Evolutionary conservation across 2,329 filamentous ascomycete genomes (phyloP).

Genomic region (Fonsecaea pugnacius): DNA sequence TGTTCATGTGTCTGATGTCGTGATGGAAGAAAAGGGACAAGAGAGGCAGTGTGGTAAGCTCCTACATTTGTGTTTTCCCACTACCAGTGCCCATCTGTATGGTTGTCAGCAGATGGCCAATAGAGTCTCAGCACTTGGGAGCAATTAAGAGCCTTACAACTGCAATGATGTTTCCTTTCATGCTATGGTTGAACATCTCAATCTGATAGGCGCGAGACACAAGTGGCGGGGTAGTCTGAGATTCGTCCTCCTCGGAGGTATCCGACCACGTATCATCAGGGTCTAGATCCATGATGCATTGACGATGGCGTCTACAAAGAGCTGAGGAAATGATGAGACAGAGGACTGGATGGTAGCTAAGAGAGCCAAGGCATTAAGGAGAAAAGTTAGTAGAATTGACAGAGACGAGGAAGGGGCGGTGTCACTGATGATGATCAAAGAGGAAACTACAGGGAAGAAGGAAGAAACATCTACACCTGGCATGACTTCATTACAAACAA

Average conservation of each 20-base stretch:
- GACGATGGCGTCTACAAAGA: background rate
- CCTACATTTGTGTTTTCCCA: slow-evolving; percentile 76
- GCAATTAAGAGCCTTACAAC: slow-evolving; percentile 54
- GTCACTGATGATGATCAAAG: background rate
- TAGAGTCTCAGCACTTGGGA: slow-evolving; percentile 5
- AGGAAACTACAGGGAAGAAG: background rate
- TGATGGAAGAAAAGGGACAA: background rate
- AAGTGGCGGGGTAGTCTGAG: background rate
- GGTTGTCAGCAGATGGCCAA: slow-evolving; percentile 33
- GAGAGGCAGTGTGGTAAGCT: background rate
- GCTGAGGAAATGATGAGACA: background rate
- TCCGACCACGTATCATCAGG: slow-evolving; percentile 29
- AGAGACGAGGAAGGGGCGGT: background rate
- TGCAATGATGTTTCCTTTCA: slow-evolving; percentile 72
- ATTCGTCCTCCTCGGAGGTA: slow-evolving; percentile 20
- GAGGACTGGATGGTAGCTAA: background rate
- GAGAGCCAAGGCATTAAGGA: background rate
- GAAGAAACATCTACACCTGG: background rate
- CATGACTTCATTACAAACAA: background rate
- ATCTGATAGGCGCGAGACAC: slow-evolving; percentile 66
- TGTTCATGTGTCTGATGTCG: background rate
- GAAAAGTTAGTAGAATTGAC: background rate
- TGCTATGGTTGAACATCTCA: slow-evolving; percentile 74
- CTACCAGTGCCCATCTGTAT: slow-evolving; percentile 78
- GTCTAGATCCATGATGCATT: slow-evolving; percentile 8